A percentile compares a stretch with the other conserved stretches of the same genome.
phyloP scores from a whole-genome alignment of 2,329 filamentous ascomycete genomes.

The Biscogniauxia mediterranea region DNA sequence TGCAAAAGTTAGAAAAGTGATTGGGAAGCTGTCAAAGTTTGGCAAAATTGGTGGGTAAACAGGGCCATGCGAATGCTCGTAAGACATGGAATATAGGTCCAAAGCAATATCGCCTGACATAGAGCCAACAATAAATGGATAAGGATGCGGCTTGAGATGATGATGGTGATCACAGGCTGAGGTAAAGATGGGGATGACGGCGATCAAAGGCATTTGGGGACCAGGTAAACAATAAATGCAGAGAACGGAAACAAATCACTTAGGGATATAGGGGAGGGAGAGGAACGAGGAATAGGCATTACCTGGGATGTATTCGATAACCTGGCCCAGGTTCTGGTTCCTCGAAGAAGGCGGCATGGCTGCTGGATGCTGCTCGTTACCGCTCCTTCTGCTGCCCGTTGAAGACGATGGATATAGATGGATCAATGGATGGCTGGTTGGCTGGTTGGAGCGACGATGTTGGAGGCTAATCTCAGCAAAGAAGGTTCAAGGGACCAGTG shows the following conservation, averaged over 20 bases:
- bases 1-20: slow-evolving; percentile 47
- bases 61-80: slow-evolving; percentile 10
- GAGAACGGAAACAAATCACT: background rate
- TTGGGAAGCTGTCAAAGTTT: slow-evolving; percentile 19
- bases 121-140: background rate
- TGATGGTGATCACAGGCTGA: slow-evolving; percentile 7
- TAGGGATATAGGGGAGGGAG: slow-evolving; percentile 1
- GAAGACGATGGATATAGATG: slow-evolving; percentile 2
- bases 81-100: slow-evolving; percentile 25
- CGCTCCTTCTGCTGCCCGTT: background rate
- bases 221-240: background rate
- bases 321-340: slow-evolving; percentile 71
- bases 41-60: slow-evolving; percentile 18
- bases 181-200: slow-evolving; percentile 4
- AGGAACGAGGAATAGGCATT: slow-evolving; percentile 37
- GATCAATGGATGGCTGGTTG: slow-evolving; percentile 1
- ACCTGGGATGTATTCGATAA: slow-evolving; percentile 97
- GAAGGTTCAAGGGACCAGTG: slow-evolving; percentile 18
- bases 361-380: slow-evolving; percentile 18
- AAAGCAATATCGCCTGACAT: slow-evolving; percentile 16
- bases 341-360: slow-evolving; percentile 52
- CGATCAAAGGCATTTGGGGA: slow-evolving; percentile 1
- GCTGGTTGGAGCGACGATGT: no score
- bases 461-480: background rate
- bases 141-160: slow-evolving; percentile 4